A percentile compares a stretch with the other conserved stretches of the same genome.
Evolutionary conservation across 2,329 filamentous ascomycete species (phyloP).

Genomic region (Hypoxylon sp.): DNA sequence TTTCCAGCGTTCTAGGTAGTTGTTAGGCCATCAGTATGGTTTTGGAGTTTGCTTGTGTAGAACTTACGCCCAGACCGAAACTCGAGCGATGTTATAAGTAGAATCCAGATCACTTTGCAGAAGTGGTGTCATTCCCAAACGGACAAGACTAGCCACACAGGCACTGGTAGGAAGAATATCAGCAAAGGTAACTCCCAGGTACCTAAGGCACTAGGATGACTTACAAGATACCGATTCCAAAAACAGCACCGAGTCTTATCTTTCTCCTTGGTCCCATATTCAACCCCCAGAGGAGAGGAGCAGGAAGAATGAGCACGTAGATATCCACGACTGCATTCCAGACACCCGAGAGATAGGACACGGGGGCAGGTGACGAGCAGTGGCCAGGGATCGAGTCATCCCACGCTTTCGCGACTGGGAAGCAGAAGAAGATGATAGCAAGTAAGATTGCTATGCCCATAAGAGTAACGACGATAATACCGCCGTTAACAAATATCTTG

Average conservation of each 20-base stretch:
- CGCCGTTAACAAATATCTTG: conserved; percentile 17
- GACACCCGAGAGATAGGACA: conserved; percentile 17
- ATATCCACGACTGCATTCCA: conserved; percentile 23
- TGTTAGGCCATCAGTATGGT: background rate
- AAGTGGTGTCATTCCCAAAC: conserved; percentile 23
- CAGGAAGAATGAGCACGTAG: conserved; percentile 23
- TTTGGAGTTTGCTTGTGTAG: background rate
- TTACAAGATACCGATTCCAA: conserved; percentile 26
- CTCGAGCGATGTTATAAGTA: conserved; percentile 20
- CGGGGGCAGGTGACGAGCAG: conserved; percentile 11
- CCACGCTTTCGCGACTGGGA: conserved; percentile 25
- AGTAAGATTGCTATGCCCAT: conserved; percentile 15
- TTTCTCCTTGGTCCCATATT: conserved; percentile 15
- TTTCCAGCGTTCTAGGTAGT: conserved; percentile 17
- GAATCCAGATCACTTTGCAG: conserved; percentile 21
- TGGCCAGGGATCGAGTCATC: conserved; percentile 13
- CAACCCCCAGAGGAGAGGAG: conserved; percentile 19
- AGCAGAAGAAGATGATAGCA: conserved; percentile 20
- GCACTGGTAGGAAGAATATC: conserved; percentile 5
- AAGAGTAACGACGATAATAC: conserved; percentile 11
- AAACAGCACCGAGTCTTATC: conserved; percentile 20
- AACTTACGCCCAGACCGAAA: conserved; percentile 28
- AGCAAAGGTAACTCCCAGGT: background rate
- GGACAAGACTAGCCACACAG: conserved; percentile 20
- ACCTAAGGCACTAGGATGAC: background rate